A percentile compares a stretch with the other conserved stretches of the same genome.
phyloP scores from a whole-genome alignment of 1,284 basidiomycete species.

The Phlebopus sp. region DNA sequence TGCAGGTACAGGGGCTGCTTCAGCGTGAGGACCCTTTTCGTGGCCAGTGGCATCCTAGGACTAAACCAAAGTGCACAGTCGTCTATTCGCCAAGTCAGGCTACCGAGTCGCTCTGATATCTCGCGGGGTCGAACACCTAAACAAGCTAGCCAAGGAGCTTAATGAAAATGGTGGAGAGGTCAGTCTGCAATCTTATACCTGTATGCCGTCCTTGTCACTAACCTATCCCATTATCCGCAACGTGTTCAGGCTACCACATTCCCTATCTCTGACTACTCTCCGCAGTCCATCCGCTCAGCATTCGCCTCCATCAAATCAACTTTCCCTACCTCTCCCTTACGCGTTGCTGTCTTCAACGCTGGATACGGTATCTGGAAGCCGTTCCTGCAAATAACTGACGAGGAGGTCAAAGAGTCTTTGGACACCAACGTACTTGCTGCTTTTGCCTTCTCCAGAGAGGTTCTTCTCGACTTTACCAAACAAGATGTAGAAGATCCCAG shows the following conservation, averaged over 20 bases:
- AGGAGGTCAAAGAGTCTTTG: constrained; percentile 49
- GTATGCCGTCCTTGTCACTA: neutral
- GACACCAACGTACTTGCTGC: constrained; percentile 59
- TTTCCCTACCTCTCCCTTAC: constrained; percentile 53
- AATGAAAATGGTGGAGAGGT: constrained; percentile 60
- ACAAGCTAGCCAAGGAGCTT: constrained; percentile 54
- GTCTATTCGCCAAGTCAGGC: constrained; percentile 60
- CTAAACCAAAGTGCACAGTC: constrained; percentile 37
- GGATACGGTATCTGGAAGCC: constrained; percentile 58
- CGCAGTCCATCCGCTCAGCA: constrained; percentile 48
- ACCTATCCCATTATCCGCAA: neutral
- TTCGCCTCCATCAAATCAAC: constrained; percentile 53
- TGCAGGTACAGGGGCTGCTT: constrained; percentile 57
- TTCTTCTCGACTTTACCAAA: constrained; percentile 59
- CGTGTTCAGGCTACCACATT: constrained; percentile 55
- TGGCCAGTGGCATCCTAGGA: neutral
- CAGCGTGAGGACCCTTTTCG: constrained; percentile 49
- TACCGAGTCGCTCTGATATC: constrained; percentile 71
- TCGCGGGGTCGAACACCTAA: constrained; percentile 51
- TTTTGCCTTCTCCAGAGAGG: constrained; percentile 67
- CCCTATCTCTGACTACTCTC: constrained; percentile 54
- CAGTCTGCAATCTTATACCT: constrained; percentile 10
- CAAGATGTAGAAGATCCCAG: constrained; percentile 44
- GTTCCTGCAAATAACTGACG: constrained; percentile 65
- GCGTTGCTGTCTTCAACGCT: constrained; percentile 68